Evolutionary conservation across 192 early-diverging fungal species (phyloP).

Genomic region (Dispira parvispora): DNA sequence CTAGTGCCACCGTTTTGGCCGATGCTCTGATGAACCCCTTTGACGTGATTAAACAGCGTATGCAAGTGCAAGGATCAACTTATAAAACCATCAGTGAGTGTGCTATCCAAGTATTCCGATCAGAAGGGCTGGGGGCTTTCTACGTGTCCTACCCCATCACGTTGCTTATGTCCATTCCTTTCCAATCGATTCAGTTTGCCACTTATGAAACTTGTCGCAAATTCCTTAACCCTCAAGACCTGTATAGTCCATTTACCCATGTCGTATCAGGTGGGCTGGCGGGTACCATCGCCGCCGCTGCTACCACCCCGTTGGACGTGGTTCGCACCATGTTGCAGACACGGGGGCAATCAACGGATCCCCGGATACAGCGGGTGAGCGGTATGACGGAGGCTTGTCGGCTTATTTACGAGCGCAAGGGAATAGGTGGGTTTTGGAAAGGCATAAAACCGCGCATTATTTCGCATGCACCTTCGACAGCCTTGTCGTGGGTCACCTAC

Average conservation of each 20-base stretch:
- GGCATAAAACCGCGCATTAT: conserved; percentile 71
- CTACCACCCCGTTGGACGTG: conserved; percentile 91
- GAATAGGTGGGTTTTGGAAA: conserved; percentile 57
- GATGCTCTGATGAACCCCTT: conserved; percentile 95
- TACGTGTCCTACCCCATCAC: conserved; percentile 92
- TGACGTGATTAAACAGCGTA: conserved; percentile 93
- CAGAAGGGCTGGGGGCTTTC: conserved; percentile 72
- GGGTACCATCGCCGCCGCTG: conserved; percentile 68
- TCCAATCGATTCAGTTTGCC: conserved; percentile 85
- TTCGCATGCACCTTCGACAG: conserved; percentile 82
- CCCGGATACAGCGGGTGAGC: conserved; percentile 44
- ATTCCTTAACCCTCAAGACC: conserved; percentile 56
- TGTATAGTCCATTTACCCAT: conserved; percentile 77
- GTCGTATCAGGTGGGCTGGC: conserved; percentile 73
- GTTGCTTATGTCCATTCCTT: conserved; percentile 84
- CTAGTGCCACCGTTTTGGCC: conserved; percentile 75
- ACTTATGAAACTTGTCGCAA: conserved; percentile 82
- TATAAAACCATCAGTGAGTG: conserved; percentile 58
- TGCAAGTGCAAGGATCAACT: conserved; percentile 67
- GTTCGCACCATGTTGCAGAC: conserved; percentile 93
- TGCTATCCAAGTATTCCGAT: conserved; percentile 41
- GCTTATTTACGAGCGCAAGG: conserved; percentile 64
- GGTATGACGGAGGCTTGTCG: conserved; percentile 52
- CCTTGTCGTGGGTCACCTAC: conserved; percentile 89
- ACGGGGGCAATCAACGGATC: conserved; percentile 55